Conservation (phyloP, 2,329 filamentous ascomycete species). For the Mycosphaerelloides madeirae region DNA sequence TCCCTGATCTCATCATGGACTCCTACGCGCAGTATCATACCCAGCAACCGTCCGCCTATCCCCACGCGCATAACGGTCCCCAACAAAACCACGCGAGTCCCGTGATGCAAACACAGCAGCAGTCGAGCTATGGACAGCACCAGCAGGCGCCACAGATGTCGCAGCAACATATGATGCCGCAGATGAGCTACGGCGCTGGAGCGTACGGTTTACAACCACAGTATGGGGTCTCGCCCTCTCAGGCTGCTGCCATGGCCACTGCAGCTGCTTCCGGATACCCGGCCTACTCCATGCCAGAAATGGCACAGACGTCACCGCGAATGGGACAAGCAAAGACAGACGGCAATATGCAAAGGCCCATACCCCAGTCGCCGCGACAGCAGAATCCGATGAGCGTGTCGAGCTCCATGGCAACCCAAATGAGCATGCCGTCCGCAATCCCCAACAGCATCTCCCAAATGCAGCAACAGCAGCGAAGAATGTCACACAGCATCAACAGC, state of each 20-base stretch:
- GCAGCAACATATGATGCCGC: conserved; percentile 56
- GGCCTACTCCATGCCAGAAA: conserved; percentile 67
- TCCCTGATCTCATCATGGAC: conserved; percentile 38
- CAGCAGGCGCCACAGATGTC: conserved; percentile 57
- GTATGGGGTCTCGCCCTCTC: conserved; percentile 76
- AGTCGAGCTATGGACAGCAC: conserved; percentile 49
- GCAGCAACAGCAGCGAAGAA: conserved; percentile 50
- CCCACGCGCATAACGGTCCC: conserved; percentile 43
- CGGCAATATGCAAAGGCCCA: conserved; percentile 52
- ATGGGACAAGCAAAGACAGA: conserved; percentile 65
- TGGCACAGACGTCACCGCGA: conserved; percentile 67
- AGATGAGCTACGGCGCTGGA: conserved; percentile 76
- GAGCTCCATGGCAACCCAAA: conserved; percentile 41
- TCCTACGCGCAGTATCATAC: conserved; percentile 46
- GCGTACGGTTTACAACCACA: conserved; percentile 62
- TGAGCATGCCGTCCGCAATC: conserved; percentile 53
- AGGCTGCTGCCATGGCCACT: conserved; percentile 90
- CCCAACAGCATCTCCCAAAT: conserved; percentile 44
- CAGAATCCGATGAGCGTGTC: conserved; percentile 52
- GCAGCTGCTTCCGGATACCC: conserved; percentile 82
- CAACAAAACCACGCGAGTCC: conserved; percentile 65
- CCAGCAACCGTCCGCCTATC: conserved; percentile 37
- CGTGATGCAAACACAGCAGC: conserved; percentile 69
- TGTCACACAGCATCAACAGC: conserved; percentile 70
- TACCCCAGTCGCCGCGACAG: conserved; percentile 70